Percentiles rank a stretch among this genome's conserved stretches.
phyloP scores from a whole-genome alignment of 2,329 filamentous ascomycete genomes.

The Fusarium xylarioides region DNA sequence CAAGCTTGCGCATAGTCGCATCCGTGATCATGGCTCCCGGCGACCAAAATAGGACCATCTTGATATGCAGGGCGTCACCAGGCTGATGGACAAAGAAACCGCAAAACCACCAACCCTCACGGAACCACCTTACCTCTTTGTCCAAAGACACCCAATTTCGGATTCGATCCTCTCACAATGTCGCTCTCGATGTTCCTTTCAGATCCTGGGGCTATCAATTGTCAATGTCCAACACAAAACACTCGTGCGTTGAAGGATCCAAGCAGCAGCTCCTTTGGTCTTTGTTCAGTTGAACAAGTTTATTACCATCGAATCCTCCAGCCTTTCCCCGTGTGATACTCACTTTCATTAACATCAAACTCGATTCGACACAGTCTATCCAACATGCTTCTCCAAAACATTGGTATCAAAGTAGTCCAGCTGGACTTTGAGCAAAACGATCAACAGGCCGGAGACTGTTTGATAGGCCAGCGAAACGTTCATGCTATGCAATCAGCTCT shows the following conservation, averaged over 20 bases:
- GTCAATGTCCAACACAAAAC: neutral
- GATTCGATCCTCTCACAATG: slow-evolving; percentile 25
- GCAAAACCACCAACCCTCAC: slow-evolving; percentile 7
- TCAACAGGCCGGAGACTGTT: neutral
- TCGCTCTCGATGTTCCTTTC: slow-evolving; percentile 5
- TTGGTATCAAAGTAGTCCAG: neutral
- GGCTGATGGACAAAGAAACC: slow-evolving; percentile 32
- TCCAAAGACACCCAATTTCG: slow-evolving; percentile 8
- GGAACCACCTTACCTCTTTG: slow-evolving; percentile 21
- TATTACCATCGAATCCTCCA: slow-evolving; percentile 31
- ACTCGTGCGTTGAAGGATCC: neutral
- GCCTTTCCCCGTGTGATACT: neutral
- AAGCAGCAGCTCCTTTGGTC: neutral
- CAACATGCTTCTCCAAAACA: slow-evolving; percentile 6
- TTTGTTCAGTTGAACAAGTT: slow-evolving; percentile 34
- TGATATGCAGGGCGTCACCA: neutral
- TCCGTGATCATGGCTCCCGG: neutral
- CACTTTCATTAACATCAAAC: neutral
- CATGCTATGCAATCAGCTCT: slow-evolving; percentile 28
- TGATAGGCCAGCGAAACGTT: slow-evolving; percentile 1
- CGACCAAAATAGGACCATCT: slow-evolving; percentile 18
- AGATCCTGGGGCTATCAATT: neutral
- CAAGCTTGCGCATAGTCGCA: neutral
- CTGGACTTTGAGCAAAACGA: neutral
- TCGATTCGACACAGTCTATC: neutral